These are phyloP conservation scores for Lactarius akahatsu DNA, from an alignment of 768 basidiomycete genomes.

Conservation along the genomic window DNA sequence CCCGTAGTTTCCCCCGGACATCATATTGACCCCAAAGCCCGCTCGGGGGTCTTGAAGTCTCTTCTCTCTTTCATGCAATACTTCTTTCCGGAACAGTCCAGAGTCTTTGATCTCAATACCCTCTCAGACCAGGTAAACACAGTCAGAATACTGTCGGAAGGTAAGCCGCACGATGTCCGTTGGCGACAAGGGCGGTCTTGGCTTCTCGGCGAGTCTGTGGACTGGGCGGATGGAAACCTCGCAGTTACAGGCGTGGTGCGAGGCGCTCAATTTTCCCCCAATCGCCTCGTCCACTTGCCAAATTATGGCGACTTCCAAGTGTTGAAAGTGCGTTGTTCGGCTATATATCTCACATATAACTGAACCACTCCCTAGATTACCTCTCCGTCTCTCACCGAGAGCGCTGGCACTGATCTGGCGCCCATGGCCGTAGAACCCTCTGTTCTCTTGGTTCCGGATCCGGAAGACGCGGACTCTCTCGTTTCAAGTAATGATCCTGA, in stretches of 20 bases:
- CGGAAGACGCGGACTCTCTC: conserved; percentile 75
- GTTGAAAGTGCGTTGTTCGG: conserved; percentile 54
- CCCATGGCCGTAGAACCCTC: conserved; percentile 70
- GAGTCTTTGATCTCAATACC: conserved; percentile 70
- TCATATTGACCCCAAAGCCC: conserved; percentile 58
- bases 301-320: conserved; percentile 88
- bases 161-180: conserved; percentile 71
- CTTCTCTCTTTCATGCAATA: conserved; percentile 93
- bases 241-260: conserved; percentile 82
- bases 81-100: conserved; percentile 81
- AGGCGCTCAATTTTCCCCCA: conserved; percentile 74
- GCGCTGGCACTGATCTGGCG: conserved; percentile 38
- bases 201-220: conserved; percentile 65
- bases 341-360: background rate
- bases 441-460: conserved; percentile 62
- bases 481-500: conserved; percentile 87
- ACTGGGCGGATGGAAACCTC: conserved; percentile 64
- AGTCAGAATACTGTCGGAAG: conserved; percentile 78
- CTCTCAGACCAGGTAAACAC: conserved; percentile 69
- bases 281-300: conserved; percentile 85
- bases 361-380: conserved; percentile 53
- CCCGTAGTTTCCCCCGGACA: conserved; percentile 64
- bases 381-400: conserved; percentile 54
- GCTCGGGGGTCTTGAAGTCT: conserved; percentile 74
- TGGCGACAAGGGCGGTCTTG: conserved; percentile 84